Evolutionary conservation across 2,329 filamentous ascomycete species (phyloP), one percentile per base, ranked within the genome.

Genomic region (Tolypocladium sp.): DNA sequence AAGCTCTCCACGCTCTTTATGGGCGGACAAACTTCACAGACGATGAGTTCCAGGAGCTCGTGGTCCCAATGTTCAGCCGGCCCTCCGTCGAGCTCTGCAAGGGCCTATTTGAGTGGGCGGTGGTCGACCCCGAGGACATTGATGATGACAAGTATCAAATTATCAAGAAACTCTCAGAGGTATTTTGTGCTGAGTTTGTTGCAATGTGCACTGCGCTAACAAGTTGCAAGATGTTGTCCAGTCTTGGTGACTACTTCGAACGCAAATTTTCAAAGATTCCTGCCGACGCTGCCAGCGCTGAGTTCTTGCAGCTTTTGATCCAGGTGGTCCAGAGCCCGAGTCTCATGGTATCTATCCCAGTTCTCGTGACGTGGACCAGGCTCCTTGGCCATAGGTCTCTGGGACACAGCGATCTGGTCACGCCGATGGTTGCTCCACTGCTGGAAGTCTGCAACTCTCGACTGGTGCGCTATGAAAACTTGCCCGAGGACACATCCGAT

Each of bases 131-230:
- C 3, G 84, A 90, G 60, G 88, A 96, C 66, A 85, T 96, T 60
- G 90, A 97, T 64, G 91, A 96, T 68, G 88, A 92, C 68, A 95
- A 92, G 70, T 97, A 99, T 71, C 86, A 91, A 58, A 86, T 97
- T 65, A 86, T 90, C 46, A 97, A 97, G 77, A 97, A 96, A 73
- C 84, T 97, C 54, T 92, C 92, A 1, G 94, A 99, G 83, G 90
- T 92, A 80, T 64, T 76, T 65, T 17, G 37, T 17, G 30, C 33
- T 20, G 12, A 22, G 20, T 22, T 35, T 52, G 58, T 54, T 61
- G 20, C 25, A 33, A 37, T 37, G 10, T 17, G 7, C 4, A 46
- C 12, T 60, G 61, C 42, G 57, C 57, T 63, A 44, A 63, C 64
- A 41, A 6, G 3, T 33, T 15, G 46, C 25, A 54, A 94, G 90